phyloP scores from a whole-genome alignment of 192 early-diverging fungal species.

The Haplosporangium gracile region DNA sequence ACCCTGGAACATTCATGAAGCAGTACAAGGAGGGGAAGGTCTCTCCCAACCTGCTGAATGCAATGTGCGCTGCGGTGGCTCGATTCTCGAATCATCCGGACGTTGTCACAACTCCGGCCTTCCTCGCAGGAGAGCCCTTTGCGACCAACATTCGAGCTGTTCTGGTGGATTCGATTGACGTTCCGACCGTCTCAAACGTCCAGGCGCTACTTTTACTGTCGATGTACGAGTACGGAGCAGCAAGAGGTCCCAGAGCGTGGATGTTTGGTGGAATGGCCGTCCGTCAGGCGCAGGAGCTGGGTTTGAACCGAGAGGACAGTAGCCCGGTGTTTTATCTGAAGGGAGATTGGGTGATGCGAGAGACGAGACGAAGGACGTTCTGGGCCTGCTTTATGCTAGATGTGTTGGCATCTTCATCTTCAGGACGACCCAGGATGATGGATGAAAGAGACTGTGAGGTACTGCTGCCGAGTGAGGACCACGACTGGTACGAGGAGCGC shows the following conservation, averaged over 20 bases:
- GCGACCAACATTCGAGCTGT: conserved; percentile 59
- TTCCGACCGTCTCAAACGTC: conserved; percentile 60
- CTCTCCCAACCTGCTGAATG: conserved; percentile 60
- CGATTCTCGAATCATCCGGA: conserved; percentile 64
- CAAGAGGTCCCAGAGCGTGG: conserved; percentile 68
- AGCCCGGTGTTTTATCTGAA: conserved; percentile 53
- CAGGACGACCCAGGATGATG: conserved; percentile 63
- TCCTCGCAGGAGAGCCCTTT: conserved; percentile 66
- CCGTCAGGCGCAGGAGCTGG: conserved; percentile 67
- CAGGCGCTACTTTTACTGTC: conserved; percentile 64
- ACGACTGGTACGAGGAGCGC: conserved; percentile 58
- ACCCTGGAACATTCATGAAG: conserved; percentile 60
- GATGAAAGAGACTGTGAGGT: conserved; percentile 64
- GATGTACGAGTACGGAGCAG: conserved; percentile 65
- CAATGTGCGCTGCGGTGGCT: conserved; percentile 61
- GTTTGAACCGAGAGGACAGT: conserved; percentile 62
- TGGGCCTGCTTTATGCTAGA: conserved; percentile 68
- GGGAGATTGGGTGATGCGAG: conserved; percentile 60
- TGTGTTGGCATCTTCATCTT: conserved; percentile 46
- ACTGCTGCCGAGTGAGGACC: conserved; percentile 62
- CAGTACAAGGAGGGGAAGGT: conserved; percentile 59
- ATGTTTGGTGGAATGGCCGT: conserved; percentile 69
- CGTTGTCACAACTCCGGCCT: conserved; percentile 61
- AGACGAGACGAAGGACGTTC: conserved; percentile 64
- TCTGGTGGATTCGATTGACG: conserved; percentile 60